These are phyloP conservation scores for Pulveroboletus sp. DNA, from an alignment of 768 basidiomycete species.

Conservation along the genomic window DNA sequence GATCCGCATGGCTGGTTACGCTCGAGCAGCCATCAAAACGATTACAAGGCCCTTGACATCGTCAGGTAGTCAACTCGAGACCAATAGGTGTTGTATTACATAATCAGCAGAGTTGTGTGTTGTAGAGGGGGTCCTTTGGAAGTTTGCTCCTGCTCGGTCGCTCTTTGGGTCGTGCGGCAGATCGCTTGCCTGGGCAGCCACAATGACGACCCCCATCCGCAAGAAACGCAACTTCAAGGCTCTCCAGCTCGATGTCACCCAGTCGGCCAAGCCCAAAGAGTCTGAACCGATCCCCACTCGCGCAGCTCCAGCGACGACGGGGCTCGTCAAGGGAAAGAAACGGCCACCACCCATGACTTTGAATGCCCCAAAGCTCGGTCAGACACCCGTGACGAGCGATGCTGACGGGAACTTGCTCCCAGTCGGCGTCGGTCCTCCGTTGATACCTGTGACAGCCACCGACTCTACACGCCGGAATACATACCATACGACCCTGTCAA, in stretches of 20 bases:
- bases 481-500: constrained; percentile 77
- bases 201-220: constrained; percentile 63
- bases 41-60: too few relatives aligned
- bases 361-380: constrained; percentile 64
- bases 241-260: constrained; percentile 66
- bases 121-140: background rate
- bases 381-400: constrained; percentile 28
- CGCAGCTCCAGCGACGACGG: constrained; percentile 39
- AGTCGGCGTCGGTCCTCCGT: constrained; percentile 45
- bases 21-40: too few relatives aligned
- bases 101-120: constrained; percentile 14
- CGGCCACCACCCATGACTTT: constrained; percentile 82
- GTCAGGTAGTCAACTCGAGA: background rate
- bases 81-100: constrained; percentile 14
- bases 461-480: constrained; percentile 61
- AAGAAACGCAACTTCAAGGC: constrained; percentile 93
- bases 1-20: too few relatives aligned
- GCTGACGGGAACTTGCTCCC: constrained; percentile 46
- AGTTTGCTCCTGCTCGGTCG: background rate
- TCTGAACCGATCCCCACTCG: constrained; percentile 46
- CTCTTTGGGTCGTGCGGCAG: constrained; percentile 3
- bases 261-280: constrained; percentile 38
- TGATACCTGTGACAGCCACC: constrained; percentile 51
- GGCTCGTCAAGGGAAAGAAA: constrained; percentile 54
- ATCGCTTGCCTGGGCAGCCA: background rate